Base-by-base conservation (phyloP, 345 rosid genomes). In the Mercurialis annua region DNA sequence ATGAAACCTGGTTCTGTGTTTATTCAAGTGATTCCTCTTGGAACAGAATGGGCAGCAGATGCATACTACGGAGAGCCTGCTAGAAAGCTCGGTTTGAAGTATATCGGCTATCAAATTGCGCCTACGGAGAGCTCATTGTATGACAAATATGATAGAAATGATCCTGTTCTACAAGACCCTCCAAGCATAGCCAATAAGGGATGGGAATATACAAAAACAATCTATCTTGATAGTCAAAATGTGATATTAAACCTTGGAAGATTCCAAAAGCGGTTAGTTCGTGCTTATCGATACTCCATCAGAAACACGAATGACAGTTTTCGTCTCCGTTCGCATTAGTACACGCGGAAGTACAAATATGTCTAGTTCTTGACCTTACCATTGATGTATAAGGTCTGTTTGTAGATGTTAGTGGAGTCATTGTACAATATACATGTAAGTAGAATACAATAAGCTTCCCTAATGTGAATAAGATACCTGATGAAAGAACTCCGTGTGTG, bases 41-140 rank as follows among this genome's bases (percentile, higher is more conserved):
- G 97, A 38, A 90, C 95, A 0, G 88, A 85, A 10, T 90, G 97
- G 97, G 92, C 95, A 14, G 97, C 97, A 0, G 90, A 85, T 66
- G 79, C 86, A 16, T 88, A 90, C n/a, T 90, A 90, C 59, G 94
- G 92, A 3, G 86, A 85, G 67, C 97, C 94, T 6, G 90, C 94
- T 23, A 85, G 69, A 76, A 85, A 83, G 83, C 86, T 88, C 42
- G 90, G 95, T 29, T 69, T 90, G 79, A 85, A 84, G 73, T 90
- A 90, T 34, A 59, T 85, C 29, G 81, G 87, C 2, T 88, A 90
- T 80, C 61, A 74, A 52, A 85, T 88, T 73, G 72, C 72, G 53
- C 81, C 90, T 2, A 67, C 44, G 36, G 97, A 90, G 77, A 90
- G 95, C 74, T 85, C 97, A 21, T 73, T 90, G 71, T 88, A 80